These are phyloP conservation scores for Gastrodia elata DNA, from an alignment of 106 monocot species.

Conservation along the genomic window DNA sequence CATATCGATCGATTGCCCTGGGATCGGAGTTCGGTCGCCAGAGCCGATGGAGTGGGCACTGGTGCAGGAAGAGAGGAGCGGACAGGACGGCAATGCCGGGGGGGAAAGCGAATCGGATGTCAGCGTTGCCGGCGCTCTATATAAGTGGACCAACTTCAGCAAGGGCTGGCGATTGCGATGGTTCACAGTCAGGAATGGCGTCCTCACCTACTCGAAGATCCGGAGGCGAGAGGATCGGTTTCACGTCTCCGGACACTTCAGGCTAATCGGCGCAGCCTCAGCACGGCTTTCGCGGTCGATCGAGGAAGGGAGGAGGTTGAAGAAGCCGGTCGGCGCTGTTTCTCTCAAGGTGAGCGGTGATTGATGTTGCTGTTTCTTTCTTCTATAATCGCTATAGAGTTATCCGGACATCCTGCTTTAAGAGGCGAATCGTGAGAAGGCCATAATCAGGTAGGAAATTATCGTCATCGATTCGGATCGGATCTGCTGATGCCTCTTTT, in stretches of 20 bases:
- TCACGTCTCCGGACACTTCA: constrained; percentile 32
- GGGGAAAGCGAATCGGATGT: constrained; percentile 13
- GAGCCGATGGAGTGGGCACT: constrained; percentile 1
- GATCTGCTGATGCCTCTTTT: constrained; percentile 5
- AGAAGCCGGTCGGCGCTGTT: constrained; percentile 28
- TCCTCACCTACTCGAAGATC: constrained; percentile 33
- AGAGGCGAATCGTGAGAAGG: constrained; percentile 1
- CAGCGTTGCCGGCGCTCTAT: constrained; percentile 31
- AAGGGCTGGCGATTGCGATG: constrained; percentile 16
- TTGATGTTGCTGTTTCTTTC: not conserved
- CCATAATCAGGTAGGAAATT: constrained; percentile 2
- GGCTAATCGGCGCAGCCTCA: constrained; percentile 40
- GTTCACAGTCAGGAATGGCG: constrained; percentile 13
- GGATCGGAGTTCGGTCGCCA: not conserved
- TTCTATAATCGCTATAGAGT: not conserved
- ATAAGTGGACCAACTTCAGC: constrained; percentile 53
- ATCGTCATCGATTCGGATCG: not conserved
- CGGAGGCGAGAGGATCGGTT: constrained; percentile 52
- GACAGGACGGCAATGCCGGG: constrained; percentile 4
- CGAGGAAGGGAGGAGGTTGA: not conserved
- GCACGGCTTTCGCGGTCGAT: not conserved
- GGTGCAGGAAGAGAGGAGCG: not conserved
- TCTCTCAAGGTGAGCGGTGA: constrained; percentile 36
- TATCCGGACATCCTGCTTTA: no score
- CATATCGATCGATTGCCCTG: constrained; percentile 26